A percentile compares a stretch with the other conserved stretches of the same genome.
Conservation (phyloP, 2,329 filamentous ascomycete species). For the Penicillium crustosum region DNA sequence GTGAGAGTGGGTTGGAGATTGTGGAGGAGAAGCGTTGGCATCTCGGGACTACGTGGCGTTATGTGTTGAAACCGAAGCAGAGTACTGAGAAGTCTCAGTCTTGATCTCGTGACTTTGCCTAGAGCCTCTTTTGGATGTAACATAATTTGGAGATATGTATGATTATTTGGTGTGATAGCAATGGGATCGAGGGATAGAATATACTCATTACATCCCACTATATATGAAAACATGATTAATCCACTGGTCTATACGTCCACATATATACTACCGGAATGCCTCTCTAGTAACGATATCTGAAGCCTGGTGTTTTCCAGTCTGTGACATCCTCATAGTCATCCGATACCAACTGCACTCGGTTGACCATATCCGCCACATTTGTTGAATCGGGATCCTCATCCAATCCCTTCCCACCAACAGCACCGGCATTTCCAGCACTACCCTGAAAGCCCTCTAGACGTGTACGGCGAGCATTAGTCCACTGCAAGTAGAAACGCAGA, state of each 20-base stretch:
- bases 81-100: slow-evolving; percentile 1
- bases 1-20: slow-evolving; percentile 48
- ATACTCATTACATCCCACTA: background rate
- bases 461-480: slow-evolving; percentile 47
- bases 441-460: slow-evolving; percentile 37
- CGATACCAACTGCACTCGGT: slow-evolving; percentile 39
- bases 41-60: slow-evolving; percentile 51
- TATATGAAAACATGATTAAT: background rate
- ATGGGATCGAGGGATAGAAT: background rate
- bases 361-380: slow-evolving; percentile 33
- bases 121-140: background rate
- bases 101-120: background rate
- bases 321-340: slow-evolving; percentile 59
- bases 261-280: background rate
- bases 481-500: slow-evolving; percentile 52
- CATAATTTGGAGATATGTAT: slow-evolving; percentile 3
- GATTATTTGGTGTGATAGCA: slow-evolving; percentile 4
- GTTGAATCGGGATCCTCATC: slow-evolving; percentile 44
- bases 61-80: slow-evolving; percentile 38
- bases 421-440: slow-evolving; percentile 29
- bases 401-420: slow-evolving; percentile 46
- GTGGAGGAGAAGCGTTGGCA: slow-evolving; percentile 49
- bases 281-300: slow-evolving; percentile 52
- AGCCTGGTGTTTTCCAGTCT: slow-evolving; percentile 60
- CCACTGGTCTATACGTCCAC: background rate